Percentiles rank a stretch among this genome's conserved stretches.
phyloP scores from a whole-genome alignment of 225 moss, liverwort and hornwort genomes.

The Takakia lepidozioides region DNA sequence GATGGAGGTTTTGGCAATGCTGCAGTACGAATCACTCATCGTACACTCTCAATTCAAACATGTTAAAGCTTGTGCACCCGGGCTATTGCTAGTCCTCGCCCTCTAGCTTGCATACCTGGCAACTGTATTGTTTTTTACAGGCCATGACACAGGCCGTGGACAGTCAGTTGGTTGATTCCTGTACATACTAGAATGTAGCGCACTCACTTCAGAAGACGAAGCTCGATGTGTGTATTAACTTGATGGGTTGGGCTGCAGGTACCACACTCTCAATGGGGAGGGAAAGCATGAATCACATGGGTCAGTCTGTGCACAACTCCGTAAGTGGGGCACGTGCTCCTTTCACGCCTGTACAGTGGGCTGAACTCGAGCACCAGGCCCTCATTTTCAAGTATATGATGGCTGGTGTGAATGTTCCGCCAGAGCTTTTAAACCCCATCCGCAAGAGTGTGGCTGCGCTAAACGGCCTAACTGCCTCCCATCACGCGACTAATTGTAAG shows the following conservation, averaged over 20 bases:
- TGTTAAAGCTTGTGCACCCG: too few species aligned
- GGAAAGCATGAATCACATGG: constrained; percentile 80
- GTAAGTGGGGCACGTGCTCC: constrained; percentile 76
- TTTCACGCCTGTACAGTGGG: constrained; percentile 92
- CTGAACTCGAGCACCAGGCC: constrained; percentile 98
- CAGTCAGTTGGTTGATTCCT: too few species aligned
- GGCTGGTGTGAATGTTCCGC: constrained; percentile 88
- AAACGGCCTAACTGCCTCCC: constrained; percentile 65
- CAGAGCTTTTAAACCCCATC: constrained; percentile 88
- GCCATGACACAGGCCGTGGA: too few species aligned
- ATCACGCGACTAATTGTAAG: constrained; percentile 85
- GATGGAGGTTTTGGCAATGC: too few species aligned
- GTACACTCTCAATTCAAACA: too few species aligned
- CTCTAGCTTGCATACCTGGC: too few species aligned
- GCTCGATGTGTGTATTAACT: too few species aligned
- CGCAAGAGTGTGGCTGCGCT: constrained; percentile 89
- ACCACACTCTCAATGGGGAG: constrained; percentile 75
- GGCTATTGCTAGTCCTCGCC: too few species aligned
- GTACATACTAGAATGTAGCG: too few species aligned
- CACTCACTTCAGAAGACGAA: too few species aligned
- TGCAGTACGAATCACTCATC: too few species aligned
- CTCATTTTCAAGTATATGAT: constrained; percentile 99
- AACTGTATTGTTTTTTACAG: too few species aligned
- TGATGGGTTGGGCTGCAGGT: constrained; percentile 52
- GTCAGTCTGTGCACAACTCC: constrained; percentile 68